Evolutionary conservation across 1,284 basidiomycete genomes (phyloP), one percentile per base, ranked within the genome.

Genomic region (Cystobasidium slooffiae): DNA sequence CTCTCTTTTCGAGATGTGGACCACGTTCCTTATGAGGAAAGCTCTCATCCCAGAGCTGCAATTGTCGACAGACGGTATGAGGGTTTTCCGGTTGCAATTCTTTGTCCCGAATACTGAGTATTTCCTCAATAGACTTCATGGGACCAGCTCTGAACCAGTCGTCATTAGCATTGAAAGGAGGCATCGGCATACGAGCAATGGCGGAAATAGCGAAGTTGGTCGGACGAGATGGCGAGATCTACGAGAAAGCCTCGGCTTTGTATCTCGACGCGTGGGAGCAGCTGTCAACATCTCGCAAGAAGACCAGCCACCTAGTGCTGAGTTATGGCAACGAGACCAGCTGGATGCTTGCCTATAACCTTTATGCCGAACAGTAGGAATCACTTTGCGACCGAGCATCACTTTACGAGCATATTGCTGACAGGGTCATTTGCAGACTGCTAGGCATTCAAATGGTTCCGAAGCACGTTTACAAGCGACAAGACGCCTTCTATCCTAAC

Each of bases 201-300:
- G 83, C 86, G 0, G 82, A 86, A 72, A 88, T 90, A 55, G 85
- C 85, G 0, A 77, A 1, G 78, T 88, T 22, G 80, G 88, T n/a
- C 9, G 89, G 88, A 0, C 83, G 89, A 22, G 44, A 44, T n/a
- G 16, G n/a, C 7, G 18, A 16, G 8, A 43, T 64, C 62, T 64
- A 64, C 37, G 22, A 43, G 22, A 64, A 18, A 47, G 62, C 62
- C 7, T 37, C 62, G n/a, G 31, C n/a, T 18, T 18, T 46, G 18
- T 64, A 64, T 22, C 18, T 64, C 62, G 7, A 64, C n/a, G 46
- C 41, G 22, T 64, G 62, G 62, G 46, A 49, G 22, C n/a, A 22
- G n/a, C 3, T 64, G 16, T 37, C 62, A 7, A 64, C 62, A 16
- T 64, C 62, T 20, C 14, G 20, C 12, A 37, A 56, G 24, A 31